These are phyloP conservation scores for Barbarea vulgaris DNA, from an alignment of 345 rosid genomes.

Conservation along the genomic window DNA sequence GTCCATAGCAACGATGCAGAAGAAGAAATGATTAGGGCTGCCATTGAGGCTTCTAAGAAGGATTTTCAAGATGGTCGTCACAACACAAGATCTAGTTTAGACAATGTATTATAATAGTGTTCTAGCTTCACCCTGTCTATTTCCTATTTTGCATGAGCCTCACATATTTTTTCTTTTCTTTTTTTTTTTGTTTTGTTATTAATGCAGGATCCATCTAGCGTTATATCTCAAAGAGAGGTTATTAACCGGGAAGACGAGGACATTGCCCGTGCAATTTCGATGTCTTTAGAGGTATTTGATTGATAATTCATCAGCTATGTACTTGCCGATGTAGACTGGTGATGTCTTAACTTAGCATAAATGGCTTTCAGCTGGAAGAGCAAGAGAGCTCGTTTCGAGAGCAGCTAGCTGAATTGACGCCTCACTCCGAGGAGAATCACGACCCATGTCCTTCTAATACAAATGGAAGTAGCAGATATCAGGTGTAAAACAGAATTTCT, in stretches of 20 bases:
- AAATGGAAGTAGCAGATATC: constrained; percentile 33
- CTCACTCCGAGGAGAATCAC: constrained; percentile 28
- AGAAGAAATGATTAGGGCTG: constrained; percentile 74
- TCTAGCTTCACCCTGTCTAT: constrained; percentile 8
- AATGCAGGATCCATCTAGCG: constrained; percentile 53
- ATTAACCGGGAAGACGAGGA: constrained; percentile 65
- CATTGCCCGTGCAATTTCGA: constrained; percentile 68
- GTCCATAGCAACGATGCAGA: constrained; percentile 49
- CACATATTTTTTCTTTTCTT: background rate
- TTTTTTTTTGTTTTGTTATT: background rate
- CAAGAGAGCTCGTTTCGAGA: constrained; percentile 52
- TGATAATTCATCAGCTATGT: constrained; percentile 22
- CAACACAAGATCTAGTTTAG: constrained; percentile 24
- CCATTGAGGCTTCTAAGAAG: constrained; percentile 76
- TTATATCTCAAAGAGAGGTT: constrained; percentile 44
- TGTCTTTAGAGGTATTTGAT: constrained; percentile 70
- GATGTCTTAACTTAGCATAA: constrained; percentile 33
- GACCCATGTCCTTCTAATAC: constrained; percentile 41
- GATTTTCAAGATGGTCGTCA: constrained; percentile 47
- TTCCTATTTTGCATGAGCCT: constrained; percentile 17
- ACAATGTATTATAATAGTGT: constrained; percentile 19
- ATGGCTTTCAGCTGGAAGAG: constrained; percentile 65
- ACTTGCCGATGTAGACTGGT: constrained; percentile 19
- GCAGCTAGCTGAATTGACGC: constrained; percentile 41
- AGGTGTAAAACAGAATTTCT: constrained; percentile 43